Conservation (phyloP, 2,329 filamentous ascomycete genomes). For the Apiospora koreana region DNA sequence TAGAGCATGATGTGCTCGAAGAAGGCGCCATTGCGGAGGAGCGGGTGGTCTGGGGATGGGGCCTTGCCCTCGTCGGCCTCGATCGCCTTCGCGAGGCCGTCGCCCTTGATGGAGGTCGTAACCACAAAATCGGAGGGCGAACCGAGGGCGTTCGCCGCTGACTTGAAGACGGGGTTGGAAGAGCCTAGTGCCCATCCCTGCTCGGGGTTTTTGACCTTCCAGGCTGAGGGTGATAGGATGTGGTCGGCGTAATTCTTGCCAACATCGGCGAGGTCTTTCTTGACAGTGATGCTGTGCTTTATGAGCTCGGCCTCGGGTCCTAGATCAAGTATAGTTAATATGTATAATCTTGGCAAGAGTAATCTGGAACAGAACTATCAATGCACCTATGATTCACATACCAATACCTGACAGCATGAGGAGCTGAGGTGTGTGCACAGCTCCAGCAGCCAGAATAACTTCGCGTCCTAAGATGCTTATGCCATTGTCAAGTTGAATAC, state of each 20-base stretch:
- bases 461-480: slow-evolving; percentile 31
- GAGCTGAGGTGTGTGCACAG: slow-evolving; percentile 33
- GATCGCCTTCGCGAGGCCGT: slow-evolving; percentile 33
- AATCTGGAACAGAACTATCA: not conserved
- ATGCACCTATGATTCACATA: not conserved
- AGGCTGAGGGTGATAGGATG: slow-evolving; percentile 30
- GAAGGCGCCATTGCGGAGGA: slow-evolving; percentile 29
- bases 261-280: slow-evolving; percentile 29
- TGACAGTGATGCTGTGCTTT: slow-evolving; percentile 33
- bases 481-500: slow-evolving; percentile 39
- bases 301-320: slow-evolving; percentile 24
- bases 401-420: slow-evolving; percentile 38
- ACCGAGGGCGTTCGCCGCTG: slow-evolving; percentile 38
- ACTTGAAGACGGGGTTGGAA: slow-evolving; percentile 34
- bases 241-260: slow-evolving; percentile 26
- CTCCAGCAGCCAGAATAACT: slow-evolving; percentile 34
- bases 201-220: slow-evolving; percentile 33
- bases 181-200: slow-evolving; percentile 35
- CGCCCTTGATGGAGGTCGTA: slow-evolving; percentile 26
- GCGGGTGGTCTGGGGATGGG: slow-evolving; percentile 30
- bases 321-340: not conserved
- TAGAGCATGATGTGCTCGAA: slow-evolving; percentile 19
- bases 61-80: slow-evolving; percentile 34
- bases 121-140: slow-evolving; percentile 39
- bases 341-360: not conserved